phyloP scores from a whole-genome alignment of 1,284 basidiomycete genomes.

The Ceratorhiza oryzae-sativae region DNA sequence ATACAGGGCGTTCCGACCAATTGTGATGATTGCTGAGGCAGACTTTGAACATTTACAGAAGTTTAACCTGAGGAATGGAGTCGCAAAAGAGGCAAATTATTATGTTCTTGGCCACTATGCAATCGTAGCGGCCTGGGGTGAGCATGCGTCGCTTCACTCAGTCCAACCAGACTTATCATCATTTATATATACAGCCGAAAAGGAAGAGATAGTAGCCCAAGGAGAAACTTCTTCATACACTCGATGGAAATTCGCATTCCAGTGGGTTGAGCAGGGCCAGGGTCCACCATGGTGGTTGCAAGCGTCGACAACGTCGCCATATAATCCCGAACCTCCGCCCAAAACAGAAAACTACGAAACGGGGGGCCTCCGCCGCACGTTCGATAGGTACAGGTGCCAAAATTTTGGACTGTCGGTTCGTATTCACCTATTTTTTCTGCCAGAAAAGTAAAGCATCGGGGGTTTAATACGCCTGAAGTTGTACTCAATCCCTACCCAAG shows the following conservation, averaged over 20 bases:
- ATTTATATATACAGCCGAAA: constrained; percentile 3
- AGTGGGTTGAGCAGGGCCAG: constrained; percentile 29
- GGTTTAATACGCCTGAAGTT: background rate
- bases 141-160: background rate
- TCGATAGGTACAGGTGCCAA: background rate
- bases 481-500: constrained; percentile 4
- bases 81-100: constrained; percentile 17
- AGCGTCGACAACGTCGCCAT: background rate
- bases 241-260: constrained; percentile 37
- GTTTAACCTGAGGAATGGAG: constrained; percentile 28
- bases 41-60: constrained; percentile 28
- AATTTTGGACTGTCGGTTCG: background rate
- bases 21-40: constrained; percentile 29
- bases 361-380: background rate
- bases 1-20: constrained; percentile 32
- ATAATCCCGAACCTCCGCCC: background rate
- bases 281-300: constrained; percentile 33
- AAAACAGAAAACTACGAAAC: background rate
- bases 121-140: constrained; percentile 36
- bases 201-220: constrained; percentile 15
- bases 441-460: background rate
- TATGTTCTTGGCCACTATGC: constrained; percentile 37
- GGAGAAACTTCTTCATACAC: constrained; percentile 12
- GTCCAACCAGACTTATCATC: background rate
- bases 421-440: background rate